phyloP scores from a whole-genome alignment of 352 stramenopile genomes.

The Phytopythium litorale region DNA sequence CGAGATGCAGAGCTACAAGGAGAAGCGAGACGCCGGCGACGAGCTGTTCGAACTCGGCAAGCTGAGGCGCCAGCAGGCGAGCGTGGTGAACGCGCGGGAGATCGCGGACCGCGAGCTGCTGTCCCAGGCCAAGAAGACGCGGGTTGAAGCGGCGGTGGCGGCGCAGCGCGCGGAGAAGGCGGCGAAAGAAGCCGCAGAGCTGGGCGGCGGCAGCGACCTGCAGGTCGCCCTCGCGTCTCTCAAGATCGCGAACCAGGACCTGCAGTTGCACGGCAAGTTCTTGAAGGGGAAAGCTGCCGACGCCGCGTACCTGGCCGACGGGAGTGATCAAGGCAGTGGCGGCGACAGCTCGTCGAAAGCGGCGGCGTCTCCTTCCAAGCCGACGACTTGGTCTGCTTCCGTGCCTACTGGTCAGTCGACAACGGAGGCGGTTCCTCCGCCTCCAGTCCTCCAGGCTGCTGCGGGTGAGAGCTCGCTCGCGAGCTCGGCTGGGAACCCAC shows the following conservation, averaged over 20 bases:
- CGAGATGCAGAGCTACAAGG: slow-evolving; percentile 52
- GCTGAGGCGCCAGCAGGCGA: slow-evolving; percentile 46
- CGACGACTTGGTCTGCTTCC: background rate
- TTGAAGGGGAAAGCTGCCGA: slow-evolving; percentile 57
- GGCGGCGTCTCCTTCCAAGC: background rate
- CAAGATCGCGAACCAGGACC: slow-evolving; percentile 71
- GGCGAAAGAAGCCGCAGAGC: slow-evolving; percentile 11
- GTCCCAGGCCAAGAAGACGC: slow-evolving; percentile 28
- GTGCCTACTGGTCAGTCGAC: background rate
- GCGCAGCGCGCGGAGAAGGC: slow-evolving; percentile 12
- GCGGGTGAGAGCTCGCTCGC: background rate
- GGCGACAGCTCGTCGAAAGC: background rate
- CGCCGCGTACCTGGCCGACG: slow-evolving; percentile 52
- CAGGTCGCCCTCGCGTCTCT: slow-evolving; percentile 44
- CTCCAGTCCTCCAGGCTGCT: background rate
- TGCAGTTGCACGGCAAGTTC: slow-evolving; percentile 65
- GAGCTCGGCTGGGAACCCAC: background rate
- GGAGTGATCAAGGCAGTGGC: slow-evolving; percentile 8
- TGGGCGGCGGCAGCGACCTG: slow-evolving; percentile 27
- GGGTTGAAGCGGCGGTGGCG: slow-evolving; percentile 18
- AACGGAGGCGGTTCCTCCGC: background rate
- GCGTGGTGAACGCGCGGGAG: slow-evolving; percentile 42
- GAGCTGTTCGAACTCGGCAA: slow-evolving; percentile 60
- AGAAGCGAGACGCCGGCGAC: slow-evolving; percentile 62
- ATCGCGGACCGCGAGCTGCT: slow-evolving; percentile 36